Percentiles rank a stretch among this genome's conserved stretches.
Conservation (phyloP, 2,329 filamentous ascomycete species). For the Exophiala sideris region DNA sequence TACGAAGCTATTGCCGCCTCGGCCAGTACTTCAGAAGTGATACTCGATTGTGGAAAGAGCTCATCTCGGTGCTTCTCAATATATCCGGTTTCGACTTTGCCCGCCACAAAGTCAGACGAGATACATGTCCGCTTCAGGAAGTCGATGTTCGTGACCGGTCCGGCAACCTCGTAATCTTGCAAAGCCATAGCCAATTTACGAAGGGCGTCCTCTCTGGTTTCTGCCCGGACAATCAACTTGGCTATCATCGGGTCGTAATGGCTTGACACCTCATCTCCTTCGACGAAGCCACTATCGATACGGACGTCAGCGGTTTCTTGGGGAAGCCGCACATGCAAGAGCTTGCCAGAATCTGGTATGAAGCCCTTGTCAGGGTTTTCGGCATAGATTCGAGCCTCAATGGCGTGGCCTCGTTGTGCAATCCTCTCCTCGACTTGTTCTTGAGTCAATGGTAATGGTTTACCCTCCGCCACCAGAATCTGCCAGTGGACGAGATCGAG, state of each 20-base stretch:
- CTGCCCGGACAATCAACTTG: conserved; percentile 87
- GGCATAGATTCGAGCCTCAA: conserved; percentile 94
- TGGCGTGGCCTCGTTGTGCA: conserved; percentile 71
- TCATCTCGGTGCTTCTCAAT: conserved; percentile 83
- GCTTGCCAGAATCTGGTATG: conserved; percentile 84
- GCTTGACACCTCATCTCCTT: conserved; percentile 87
- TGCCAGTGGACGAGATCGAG: conserved; percentile 92
- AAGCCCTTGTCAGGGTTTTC: conserved; percentile 91
- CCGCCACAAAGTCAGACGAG: conserved; percentile 75
- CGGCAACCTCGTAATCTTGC: conserved; percentile 86
- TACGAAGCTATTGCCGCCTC: conserved; percentile 81
- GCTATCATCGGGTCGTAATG: conserved; percentile 99
- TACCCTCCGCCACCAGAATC: conserved; percentile 75
- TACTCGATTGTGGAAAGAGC: conserved; percentile 64
- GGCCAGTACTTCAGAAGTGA: conserved; percentile 71
- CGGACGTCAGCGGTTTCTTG: conserved; percentile 64
- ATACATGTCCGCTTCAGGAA: conserved; percentile 87
- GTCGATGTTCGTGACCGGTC: conserved; percentile 91
- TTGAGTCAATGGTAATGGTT: conserved; percentile 64
- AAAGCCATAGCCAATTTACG: conserved; percentile 77
- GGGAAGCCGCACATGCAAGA: conserved; percentile 79
- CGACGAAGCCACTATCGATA: conserved; percentile 88
- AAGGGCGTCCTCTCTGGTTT: conserved; percentile 74
- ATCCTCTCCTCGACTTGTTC: conserved; percentile 67
- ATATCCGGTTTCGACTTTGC: conserved; percentile 92